phyloP scores from a whole-genome alignment of 305 asterid species.

The Rubia balearica region DNA sequence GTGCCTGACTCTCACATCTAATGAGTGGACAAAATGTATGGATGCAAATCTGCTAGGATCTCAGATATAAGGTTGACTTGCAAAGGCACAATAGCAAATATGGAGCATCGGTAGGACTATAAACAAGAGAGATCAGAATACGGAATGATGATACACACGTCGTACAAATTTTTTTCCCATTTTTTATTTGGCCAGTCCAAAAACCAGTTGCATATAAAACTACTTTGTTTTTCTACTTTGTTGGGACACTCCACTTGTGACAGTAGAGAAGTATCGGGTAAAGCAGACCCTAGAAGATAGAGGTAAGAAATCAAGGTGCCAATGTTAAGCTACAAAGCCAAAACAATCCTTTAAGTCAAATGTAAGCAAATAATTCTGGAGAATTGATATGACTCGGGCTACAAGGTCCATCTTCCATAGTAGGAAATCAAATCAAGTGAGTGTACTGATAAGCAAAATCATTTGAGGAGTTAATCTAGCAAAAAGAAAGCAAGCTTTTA shows the following conservation, averaged over 20 bases:
- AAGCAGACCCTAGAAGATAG: background rate
- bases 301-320: background rate
- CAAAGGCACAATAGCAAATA: background rate
- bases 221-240: background rate
- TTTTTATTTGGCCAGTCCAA: background rate
- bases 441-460: background rate
- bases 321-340: background rate
- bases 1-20: background rate
- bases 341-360: background rate
- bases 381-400: background rate
- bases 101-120: background rate
- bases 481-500: background rate
- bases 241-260: background rate
- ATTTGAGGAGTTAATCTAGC: background rate
- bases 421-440: background rate
- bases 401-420: background rate
- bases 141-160: background rate
- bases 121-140: background rate
- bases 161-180: background rate
- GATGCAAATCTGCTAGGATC: background rate
- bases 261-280: too few species aligned
- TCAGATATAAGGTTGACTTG: background rate
- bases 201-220: background rate
- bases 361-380: background rate
- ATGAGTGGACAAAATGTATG: background rate